Evolutionary conservation across 768 basidiomycete species (phyloP).

Genomic region (Suillus weaverae): DNA sequence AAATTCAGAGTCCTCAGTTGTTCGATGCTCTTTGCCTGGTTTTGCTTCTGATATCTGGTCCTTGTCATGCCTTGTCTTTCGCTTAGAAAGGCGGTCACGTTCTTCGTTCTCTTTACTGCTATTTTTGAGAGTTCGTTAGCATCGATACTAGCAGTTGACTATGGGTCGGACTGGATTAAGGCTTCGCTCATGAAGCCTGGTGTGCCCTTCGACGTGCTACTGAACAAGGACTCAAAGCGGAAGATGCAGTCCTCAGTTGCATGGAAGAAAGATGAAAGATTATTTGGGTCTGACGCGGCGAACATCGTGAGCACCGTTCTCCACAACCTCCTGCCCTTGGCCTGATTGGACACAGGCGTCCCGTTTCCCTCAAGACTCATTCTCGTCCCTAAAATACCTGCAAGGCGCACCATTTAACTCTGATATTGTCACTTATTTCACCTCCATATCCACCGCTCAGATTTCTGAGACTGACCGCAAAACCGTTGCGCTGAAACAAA

Average conservation of each 20-base stretch:
- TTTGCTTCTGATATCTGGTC: background rate
- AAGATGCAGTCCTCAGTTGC: constrained; percentile 90
- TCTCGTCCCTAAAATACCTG: constrained; percentile 81
- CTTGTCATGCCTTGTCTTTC: constrained; percentile 23
- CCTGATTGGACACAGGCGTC: constrained; percentile 61
- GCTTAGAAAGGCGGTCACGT: constrained; percentile 26
- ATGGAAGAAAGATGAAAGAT: constrained; percentile 88
- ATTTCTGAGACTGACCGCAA: constrained; percentile 55
- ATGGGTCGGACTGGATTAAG: constrained; percentile 97
- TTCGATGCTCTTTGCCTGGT: background rate
- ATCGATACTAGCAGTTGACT: constrained; percentile 93
- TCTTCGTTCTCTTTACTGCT: constrained; percentile 24
- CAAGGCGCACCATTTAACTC: constrained; percentile 70
- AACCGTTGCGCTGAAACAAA: constrained; percentile 58
- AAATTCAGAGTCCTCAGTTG: background rate
- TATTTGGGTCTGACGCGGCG: constrained; percentile 88
- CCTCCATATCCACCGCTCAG: constrained; percentile 54
- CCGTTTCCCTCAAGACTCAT: constrained; percentile 87
- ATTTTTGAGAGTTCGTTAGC: constrained; percentile 46
- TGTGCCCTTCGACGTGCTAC: constrained; percentile 90
- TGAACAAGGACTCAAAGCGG: constrained; percentile 96
- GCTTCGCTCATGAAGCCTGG: constrained; percentile 94
- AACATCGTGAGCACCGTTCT: constrained; percentile 64
- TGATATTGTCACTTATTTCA: constrained; percentile 56
- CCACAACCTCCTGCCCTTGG: background rate